phyloP scores from a whole-genome alignment of 495 filamentous ascomycete genomes.

The Geoglossum glabrum region DNA sequence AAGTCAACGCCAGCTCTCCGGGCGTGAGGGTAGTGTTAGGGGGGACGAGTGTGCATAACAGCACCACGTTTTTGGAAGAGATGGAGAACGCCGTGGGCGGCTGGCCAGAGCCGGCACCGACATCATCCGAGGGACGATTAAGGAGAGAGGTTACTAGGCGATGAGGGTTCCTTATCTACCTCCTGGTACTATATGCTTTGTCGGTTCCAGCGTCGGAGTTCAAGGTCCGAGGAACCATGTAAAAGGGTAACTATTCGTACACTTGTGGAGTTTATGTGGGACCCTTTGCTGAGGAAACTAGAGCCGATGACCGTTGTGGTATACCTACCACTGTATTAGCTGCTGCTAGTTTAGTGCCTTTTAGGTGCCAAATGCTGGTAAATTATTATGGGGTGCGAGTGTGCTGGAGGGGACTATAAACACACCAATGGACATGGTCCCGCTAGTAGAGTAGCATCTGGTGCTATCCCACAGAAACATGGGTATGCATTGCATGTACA shows the following conservation, averaged over 20 bases:
- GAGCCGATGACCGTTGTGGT: too few species aligned
- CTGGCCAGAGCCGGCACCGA: slow-evolving; percentile 2
- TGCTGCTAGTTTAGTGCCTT: not conserved
- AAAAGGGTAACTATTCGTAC: not conserved
- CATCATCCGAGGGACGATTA: not conserved
- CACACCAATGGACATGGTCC: too few species aligned
- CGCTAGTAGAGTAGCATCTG: too few species aligned
- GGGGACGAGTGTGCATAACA: slow-evolving; percentile 71
- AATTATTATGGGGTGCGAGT: too few species aligned
- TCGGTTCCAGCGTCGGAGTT: not conserved
- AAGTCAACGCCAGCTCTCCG: slow-evolving; percentile 77
- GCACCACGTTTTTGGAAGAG: slow-evolving; percentile 57
- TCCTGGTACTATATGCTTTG: not conserved
- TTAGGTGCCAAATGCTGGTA: too few species aligned
- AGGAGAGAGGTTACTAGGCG: not conserved
- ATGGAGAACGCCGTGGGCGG: slow-evolving; percentile 22
- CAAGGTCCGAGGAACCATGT: too few species aligned
- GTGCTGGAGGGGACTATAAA: too few species aligned
- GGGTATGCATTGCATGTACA: too few species aligned
- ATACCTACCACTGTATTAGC: not conserved
- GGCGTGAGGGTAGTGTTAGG: slow-evolving; percentile 77
- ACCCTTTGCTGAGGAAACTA: not conserved
- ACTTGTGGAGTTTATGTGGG: not conserved
- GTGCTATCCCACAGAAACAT: too few species aligned
- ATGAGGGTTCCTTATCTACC: not conserved